phyloP scores from a whole-genome alignment of 805 yeast genomes.

The Candida nemodendra region DNA sequence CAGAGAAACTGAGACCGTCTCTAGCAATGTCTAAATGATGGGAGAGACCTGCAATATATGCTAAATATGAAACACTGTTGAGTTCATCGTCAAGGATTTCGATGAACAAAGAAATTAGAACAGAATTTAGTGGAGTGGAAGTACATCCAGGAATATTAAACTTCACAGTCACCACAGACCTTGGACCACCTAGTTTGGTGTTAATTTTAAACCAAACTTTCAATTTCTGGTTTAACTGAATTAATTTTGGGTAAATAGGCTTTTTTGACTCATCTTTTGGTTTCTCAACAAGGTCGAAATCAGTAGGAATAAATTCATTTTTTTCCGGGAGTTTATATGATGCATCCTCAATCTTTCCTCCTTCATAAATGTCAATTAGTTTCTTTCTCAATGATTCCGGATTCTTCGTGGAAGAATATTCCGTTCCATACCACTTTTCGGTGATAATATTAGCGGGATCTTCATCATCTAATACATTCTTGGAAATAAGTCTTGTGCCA shows the following conservation, averaged over 20 bases:
- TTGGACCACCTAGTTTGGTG: constrained; percentile 85
- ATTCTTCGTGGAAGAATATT: constrained; percentile 53
- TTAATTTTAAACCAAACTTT: constrained; percentile 89
- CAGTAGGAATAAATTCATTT: constrained; percentile 81
- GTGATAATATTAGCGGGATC: constrained; percentile 35
- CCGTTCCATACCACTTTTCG: constrained; percentile 93
- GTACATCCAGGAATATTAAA: constrained; percentile 65
- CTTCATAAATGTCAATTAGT: constrained; percentile 33
- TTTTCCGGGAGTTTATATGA: constrained; percentile 51
- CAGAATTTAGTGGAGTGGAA: constrained; percentile 55
- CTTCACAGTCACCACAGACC: constrained; percentile 65
- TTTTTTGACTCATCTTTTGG: constrained; percentile 34
- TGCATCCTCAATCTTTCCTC: constrained; percentile 37
- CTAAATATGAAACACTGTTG: constrained; percentile 77
- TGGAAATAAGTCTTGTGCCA: constrained; percentile 54
- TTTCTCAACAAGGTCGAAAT: constrained; percentile 59
- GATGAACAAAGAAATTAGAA: constrained; percentile 59
- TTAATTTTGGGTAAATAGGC: constrained; percentile 53
- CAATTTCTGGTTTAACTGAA: constrained; percentile 48
- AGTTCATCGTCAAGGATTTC: constrained; percentile 75
- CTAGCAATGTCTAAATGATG: constrained; percentile 57
- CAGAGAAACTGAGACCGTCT: constrained; percentile 67
- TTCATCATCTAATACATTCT: constrained; percentile 46
- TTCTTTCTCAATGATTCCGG: constrained; percentile 36
- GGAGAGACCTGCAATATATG: constrained; percentile 74